A percentile compares a stretch with the other conserved stretches of the same genome.
phyloP scores from a whole-genome alignment of 768 basidiomycete species.

The Mycena rosella region DNA sequence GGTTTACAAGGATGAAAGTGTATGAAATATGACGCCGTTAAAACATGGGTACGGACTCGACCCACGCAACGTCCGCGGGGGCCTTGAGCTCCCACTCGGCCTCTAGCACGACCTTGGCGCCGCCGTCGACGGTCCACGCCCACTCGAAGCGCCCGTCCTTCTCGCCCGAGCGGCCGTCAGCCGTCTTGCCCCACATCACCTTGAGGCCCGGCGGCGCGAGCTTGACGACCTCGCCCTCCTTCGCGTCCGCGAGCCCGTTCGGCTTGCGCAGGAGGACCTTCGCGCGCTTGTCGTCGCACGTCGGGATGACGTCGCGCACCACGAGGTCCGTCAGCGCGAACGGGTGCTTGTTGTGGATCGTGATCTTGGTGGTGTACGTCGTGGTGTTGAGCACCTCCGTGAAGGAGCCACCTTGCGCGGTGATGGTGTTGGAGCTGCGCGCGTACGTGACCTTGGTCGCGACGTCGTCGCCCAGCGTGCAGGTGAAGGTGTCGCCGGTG shows the following conservation, averaged over 20 bases:
- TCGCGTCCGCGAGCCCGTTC: constrained; percentile 58
- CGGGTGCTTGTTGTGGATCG: constrained; percentile 61
- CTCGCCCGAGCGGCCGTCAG: constrained; percentile 61
- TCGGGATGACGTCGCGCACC: constrained; percentile 62
- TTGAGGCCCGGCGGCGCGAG: constrained; percentile 44
- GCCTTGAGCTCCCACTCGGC: constrained; percentile 68
- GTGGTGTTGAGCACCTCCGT: constrained; percentile 58
- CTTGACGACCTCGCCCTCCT: constrained; percentile 53
- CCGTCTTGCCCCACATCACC: constrained; percentile 51
- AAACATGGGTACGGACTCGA: constrained; percentile 36
- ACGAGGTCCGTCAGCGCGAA: constrained; percentile 59
- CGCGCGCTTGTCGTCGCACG: constrained; percentile 54
- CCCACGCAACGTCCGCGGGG: constrained; percentile 48
- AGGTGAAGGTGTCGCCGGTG: constrained; percentile 64
- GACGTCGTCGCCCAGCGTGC: constrained; percentile 65
- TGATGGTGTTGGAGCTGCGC: constrained; percentile 52
- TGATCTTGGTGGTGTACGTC: constrained; percentile 59
- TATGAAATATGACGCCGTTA: background rate
- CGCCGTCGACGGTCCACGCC: constrained; percentile 58
- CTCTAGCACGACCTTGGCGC: constrained; percentile 57
- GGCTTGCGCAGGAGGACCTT: constrained; percentile 63
- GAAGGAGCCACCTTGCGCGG: constrained; percentile 56
- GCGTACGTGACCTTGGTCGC: constrained; percentile 60
- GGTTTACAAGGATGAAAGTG: constrained; percentile 4
- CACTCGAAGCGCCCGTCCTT: constrained; percentile 72